A percentile compares a stretch with the other conserved stretches of the same genome.
Evolutionary conservation across 139 green algal species (phyloP).

Genomic region (Microglena sp.): DNA sequence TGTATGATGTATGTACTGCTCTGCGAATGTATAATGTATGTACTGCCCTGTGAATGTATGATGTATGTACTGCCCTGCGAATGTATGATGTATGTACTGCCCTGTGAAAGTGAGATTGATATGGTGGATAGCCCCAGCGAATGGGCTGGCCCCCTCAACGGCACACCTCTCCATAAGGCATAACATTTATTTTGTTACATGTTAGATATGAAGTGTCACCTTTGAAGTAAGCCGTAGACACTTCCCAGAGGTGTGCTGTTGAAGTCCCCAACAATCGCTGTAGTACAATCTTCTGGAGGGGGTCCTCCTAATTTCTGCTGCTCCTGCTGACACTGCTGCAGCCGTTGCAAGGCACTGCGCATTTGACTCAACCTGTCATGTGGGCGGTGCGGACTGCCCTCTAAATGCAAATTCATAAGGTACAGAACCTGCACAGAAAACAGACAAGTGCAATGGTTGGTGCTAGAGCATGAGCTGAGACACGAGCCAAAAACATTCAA

Average conservation of each 20-base stretch:
- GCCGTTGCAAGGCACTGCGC: slow-evolving; percentile 30
- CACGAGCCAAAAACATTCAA: too few species aligned
- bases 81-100: too few species aligned
- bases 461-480: background rate
- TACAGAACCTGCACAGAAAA: slow-evolving; percentile 2
- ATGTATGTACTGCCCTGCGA: too few species aligned
- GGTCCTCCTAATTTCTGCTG: background rate
- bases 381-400: slow-evolving; percentile 42
- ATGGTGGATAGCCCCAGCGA: too few species aligned
- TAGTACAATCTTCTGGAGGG: background rate
- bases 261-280: slow-evolving; percentile 7
- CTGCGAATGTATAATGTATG: too few species aligned
- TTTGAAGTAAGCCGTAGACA: slow-evolving; percentile 4
- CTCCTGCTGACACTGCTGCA: slow-evolving; percentile 16
- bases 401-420: slow-evolving; percentile 48
- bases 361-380: slow-evolving; percentile 44
- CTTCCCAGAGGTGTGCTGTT: slow-evolving; percentile 4
- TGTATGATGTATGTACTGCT: too few species aligned
- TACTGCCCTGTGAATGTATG: too few species aligned
- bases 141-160: too few species aligned
- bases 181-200: too few species aligned
- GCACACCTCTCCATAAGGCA: too few species aligned
- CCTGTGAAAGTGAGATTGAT: too few species aligned
- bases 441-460: background rate
- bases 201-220: too few species aligned